Evolutionary conservation across 805 yeast genomes (phyloP).

Genomic region (Candida incommunis): DNA sequence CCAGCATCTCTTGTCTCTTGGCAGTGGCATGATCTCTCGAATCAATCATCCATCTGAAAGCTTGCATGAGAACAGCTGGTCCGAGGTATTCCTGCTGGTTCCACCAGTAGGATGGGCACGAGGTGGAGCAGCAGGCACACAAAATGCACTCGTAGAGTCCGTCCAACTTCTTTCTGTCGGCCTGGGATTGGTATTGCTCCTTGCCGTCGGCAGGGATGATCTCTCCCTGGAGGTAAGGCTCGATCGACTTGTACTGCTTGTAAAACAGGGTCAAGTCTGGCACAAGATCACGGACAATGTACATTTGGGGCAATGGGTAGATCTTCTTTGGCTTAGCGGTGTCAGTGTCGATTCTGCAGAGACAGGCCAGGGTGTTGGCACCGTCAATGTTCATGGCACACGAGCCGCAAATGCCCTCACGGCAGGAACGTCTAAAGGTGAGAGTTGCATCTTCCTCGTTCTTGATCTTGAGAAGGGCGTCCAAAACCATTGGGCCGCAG

Average conservation of each 20-base stretch:
- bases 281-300: conserved; percentile 89
- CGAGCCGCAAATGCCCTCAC: conserved; percentile 99
- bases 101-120: conserved; percentile 99
- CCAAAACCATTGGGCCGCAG: conserved; percentile 97
- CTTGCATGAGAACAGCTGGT: conserved; percentile 98
- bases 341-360: conserved; percentile 84
- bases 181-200: conserved; percentile 83
- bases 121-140: conserved; percentile 97
- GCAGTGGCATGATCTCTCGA: conserved; percentile 85
- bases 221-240: conserved; percentile 86
- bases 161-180: conserved; percentile 89
- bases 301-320: conserved; percentile 97
- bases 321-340: conserved; percentile 63
- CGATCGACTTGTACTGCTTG: conserved; percentile 95
- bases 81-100: conserved; percentile 97
- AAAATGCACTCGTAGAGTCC: conserved; percentile 95
- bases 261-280: conserved; percentile 97
- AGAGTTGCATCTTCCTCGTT: conserved; percentile 93
- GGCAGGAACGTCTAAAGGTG: conserved; percentile 95
- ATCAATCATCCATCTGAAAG: conserved; percentile 97
- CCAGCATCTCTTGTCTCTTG: conserved; percentile 74
- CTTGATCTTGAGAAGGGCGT: conserved; percentile 86
- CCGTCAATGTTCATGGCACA: conserved; percentile 99
- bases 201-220: conserved; percentile 74
- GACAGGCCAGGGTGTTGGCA: conserved; percentile 89